Base-by-base conservation (phyloP, 169 alveolate genomes). In the Plasmodium gonderi region DNA sequence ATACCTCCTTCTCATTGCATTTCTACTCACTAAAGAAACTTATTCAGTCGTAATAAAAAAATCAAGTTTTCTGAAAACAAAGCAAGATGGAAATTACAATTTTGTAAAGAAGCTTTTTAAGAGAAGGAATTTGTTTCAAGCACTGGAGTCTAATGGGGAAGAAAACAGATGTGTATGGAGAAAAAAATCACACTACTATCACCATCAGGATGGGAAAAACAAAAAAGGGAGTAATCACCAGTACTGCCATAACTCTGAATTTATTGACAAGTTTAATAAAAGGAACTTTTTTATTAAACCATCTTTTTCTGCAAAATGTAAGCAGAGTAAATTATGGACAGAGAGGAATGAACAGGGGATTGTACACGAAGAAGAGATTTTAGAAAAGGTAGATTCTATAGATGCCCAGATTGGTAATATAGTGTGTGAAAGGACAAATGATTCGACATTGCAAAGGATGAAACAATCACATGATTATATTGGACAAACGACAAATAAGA, bases 181-280 rank as follows among this genome's bases (percentile, higher is more conserved):
- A 47, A 65, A 36, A 12, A 45, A 40, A 7, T 23, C n/a, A 6
- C n/a, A 23, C 29, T 75, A 42, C 26, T 26, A 9, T 47, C 49
- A 23, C 20, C 29, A 80, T 38, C 47, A n/a, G 8, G 17, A 47
- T 6, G 47, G 33, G n/a, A 33, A 31, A n/a, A 9, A 2, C 12
- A 29, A 65, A 12, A 44, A 42, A 14, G 33, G 44, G 45, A 29
- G 38, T 17, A n/a, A 80, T 44, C 45, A 36, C 7, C 17, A 38
- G n/a, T 40, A 45, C 20, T 3, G 38, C 23, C 3, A 45, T 0
- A 60, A 45, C 36, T 60, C 20, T 45, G 20, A 14, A 82, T 82
- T 82, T 47, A 23, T 82, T 26, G 31, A 20, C 1, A 44, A 8
- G 2, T 87, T 87, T 64, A 87, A 87, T 47, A 87, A 87, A 87